A percentile compares a stretch with the other conserved stretches of the same genome.
Conservation (phyloP, 2,329 filamentous ascomycete genomes). For the Pseudocercospora ulei region DNA sequence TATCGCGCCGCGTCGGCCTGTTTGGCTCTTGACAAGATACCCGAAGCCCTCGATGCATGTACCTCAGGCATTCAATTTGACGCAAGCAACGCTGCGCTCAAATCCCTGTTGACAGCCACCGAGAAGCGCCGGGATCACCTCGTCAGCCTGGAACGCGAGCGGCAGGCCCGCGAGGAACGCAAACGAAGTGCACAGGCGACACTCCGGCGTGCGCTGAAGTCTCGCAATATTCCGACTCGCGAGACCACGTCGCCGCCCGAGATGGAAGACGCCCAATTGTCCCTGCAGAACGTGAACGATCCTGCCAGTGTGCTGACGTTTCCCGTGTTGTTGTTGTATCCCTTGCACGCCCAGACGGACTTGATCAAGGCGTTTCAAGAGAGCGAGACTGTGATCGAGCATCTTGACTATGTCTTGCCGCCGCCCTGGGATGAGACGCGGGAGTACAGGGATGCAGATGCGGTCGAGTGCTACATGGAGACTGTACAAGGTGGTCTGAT, state of each 20-base stretch:
- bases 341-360: slow-evolving; percentile 69
- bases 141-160: slow-evolving; percentile 48
- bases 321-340: slow-evolving; percentile 77
- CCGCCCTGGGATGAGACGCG: slow-evolving; percentile 69
- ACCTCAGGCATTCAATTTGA: slow-evolving; percentile 65
- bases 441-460: slow-evolving; percentile 52
- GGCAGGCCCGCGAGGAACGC: slow-evolving; percentile 48
- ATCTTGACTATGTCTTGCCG: slow-evolving; percentile 77
- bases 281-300: slow-evolving; percentile 63
- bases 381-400: slow-evolving; percentile 61
- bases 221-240: slow-evolving; percentile 60
- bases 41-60: slow-evolving; percentile 72
- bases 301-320: slow-evolving; percentile 62
- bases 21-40: slow-evolving; percentile 64
- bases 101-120: slow-evolving; percentile 54
- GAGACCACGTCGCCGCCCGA: slow-evolving; percentile 65
- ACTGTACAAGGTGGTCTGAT: slow-evolving; percentile 68
- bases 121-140: slow-evolving; percentile 49
- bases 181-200: slow-evolving; percentile 51
- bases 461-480: slow-evolving; percentile 83
- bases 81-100: slow-evolving; percentile 56
- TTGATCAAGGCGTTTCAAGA: slow-evolving; percentile 84
- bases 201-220: slow-evolving; percentile 46
- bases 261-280: slow-evolving; percentile 70
- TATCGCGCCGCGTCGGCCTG: slow-evolving; percentile 76